Base-by-base conservation (phyloP, 2,329 filamentous ascomycete species). In the Ustilaginoidea virens region DNA sequence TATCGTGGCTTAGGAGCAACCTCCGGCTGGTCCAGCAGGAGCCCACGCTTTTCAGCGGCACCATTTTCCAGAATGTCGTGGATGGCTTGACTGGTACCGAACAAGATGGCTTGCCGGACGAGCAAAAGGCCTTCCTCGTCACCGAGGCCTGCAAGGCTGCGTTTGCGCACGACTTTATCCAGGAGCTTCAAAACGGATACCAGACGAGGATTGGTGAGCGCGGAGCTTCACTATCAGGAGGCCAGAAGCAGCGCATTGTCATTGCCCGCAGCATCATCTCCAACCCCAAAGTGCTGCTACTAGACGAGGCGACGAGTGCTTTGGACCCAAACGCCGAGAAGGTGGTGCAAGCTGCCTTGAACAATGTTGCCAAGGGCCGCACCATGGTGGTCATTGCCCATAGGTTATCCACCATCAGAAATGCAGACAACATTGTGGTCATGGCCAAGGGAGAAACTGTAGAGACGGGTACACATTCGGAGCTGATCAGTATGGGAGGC, bases 251-350 rank as follows among this genome's bases (percentile, higher is more conserved):
- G 41, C 63, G 74, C 5, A 58, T 80, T 16, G 67, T 73, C 2
- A 78, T 80, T 36, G 74, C 74, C 2, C 61, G 74, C 13, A 72
- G 66, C 34, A 75, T 80, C 36, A 60, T 80, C 24, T 70, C 69
- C 14, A 56, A 74, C 31, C 73, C 74, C 0, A 58, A 58, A 3
- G 69, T 80, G 24, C 53, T 80, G 1, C 64, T 80, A 17, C 55
- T 80, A 2, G 76, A 81, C 37, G 75, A 81, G 46, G 75, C 75
- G 2, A 80, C 76, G 0, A 74, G 66, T 27, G 70, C 74, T 1
- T 44, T 62, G 7, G 56, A 62, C 23, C 53, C 56, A 3, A 53
- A 53, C 9, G 53, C 60, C 3, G 58, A 63, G 29, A 53, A 56
- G 17, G 56, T 66, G 14, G 69, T 74, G 1, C 69, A 74, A 36